These are phyloP conservation scores for Ganoderma resinaceum DNA, from an alignment of 1,284 basidiomycete genomes.

Conservation along the genomic window DNA sequence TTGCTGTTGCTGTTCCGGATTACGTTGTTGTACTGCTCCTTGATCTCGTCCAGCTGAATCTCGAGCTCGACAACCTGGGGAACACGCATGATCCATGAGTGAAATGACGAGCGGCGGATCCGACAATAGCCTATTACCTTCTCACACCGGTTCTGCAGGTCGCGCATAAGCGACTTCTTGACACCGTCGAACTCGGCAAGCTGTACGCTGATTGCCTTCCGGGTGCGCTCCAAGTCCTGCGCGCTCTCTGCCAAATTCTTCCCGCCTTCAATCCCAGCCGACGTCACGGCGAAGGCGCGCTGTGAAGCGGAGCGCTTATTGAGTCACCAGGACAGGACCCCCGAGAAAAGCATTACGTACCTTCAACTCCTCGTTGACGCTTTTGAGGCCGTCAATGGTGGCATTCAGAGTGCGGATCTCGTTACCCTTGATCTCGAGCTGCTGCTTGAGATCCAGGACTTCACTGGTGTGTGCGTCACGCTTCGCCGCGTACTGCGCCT, in stretches of 20 bases:
- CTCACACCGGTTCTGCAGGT: constrained; percentile 99
- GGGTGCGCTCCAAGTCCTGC: constrained; percentile 95
- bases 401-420: constrained; percentile 89
- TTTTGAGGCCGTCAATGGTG: constrained; percentile 92
- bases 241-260: constrained; percentile 97
- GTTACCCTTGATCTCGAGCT: constrained; percentile 86
- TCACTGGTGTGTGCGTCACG: constrained; percentile 91
- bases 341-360: constrained; percentile 49
- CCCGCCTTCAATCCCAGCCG: constrained; percentile 95
- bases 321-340: not conserved
- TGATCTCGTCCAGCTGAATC: constrained; percentile 98
- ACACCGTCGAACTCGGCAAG: constrained; percentile 98
- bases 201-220: constrained; percentile 97
- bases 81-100: constrained; percentile 13
- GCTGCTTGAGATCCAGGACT: constrained; percentile 89
- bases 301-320: constrained; percentile 41
- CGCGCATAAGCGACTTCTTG: constrained; percentile 98
- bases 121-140: constrained; percentile 67
- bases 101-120: constrained; percentile 10
- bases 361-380: constrained; percentile 98
- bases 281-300: constrained; percentile 96
- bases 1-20: constrained; percentile 98
- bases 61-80: constrained; percentile 97
- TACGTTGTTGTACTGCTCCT: constrained; percentile 99
- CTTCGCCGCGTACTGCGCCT: constrained; percentile 92